A percentile compares a stretch with the other conserved stretches of the same genome.
phyloP scores from a whole-genome alignment of 1,139 yeast genomes.

The Taphrina communis region DNA sequence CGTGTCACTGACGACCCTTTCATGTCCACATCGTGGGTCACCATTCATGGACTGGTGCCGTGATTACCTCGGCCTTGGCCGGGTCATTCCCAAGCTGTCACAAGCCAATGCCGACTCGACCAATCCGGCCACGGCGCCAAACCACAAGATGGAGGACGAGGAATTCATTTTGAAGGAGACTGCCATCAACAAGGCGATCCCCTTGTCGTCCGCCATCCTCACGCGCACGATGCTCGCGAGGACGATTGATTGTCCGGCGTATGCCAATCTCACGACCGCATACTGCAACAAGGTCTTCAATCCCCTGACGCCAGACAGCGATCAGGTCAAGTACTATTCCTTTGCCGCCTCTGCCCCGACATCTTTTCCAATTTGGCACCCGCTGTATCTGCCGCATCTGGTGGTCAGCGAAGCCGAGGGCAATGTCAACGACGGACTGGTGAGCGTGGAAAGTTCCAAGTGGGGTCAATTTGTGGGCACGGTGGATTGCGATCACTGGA shows the following conservation, averaged over 20 bases:
- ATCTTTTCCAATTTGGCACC: constrained; percentile 43
- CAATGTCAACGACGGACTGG: constrained; percentile 80
- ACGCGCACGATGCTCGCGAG: constrained; percentile 44
- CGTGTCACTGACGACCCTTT: constrained; percentile 76
- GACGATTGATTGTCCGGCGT: constrained; percentile 50
- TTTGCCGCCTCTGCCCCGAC: constrained; percentile 65
- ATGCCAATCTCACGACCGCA: constrained; percentile 59
- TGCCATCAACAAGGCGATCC: constrained; percentile 36
- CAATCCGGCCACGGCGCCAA: constrained; percentile 35
- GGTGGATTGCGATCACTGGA: constrained; percentile 80
- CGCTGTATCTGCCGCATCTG: constrained; percentile 42
- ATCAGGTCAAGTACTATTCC: constrained; percentile 73
- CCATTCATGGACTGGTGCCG: constrained; percentile 72
- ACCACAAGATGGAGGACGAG: constrained; percentile 32
- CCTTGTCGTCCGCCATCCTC: constrained; percentile 41
- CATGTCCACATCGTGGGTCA: constrained; percentile 89
- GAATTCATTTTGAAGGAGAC: constrained; percentile 29
- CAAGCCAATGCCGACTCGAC: constrained; percentile 36
- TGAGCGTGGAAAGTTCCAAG: constrained; percentile 73
- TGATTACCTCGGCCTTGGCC: constrained; percentile 43
- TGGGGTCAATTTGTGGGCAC: constrained; percentile 90
- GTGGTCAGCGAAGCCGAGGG: constrained; percentile 43
- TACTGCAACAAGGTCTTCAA: constrained; percentile 63
- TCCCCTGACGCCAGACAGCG: constrained; percentile 59
- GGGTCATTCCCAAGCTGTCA: constrained; percentile 40